Conservation (phyloP, 345 rosid species). For the Aquilaria sinensis region DNA sequence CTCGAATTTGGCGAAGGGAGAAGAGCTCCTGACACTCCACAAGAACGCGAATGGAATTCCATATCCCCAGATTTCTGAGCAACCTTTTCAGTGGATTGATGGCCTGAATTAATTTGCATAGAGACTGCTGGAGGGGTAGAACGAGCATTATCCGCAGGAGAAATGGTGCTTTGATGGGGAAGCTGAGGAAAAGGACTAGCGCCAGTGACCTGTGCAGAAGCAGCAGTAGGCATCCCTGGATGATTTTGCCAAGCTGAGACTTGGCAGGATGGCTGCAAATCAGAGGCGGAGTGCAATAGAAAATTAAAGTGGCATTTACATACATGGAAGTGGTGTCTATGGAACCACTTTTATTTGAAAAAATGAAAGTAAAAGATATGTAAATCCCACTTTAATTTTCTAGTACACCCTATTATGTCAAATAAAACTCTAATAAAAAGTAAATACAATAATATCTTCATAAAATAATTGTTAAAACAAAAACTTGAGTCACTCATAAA, state of each 20-base stretch:
- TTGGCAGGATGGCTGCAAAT: constrained; percentile 6
- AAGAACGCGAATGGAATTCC: constrained; percentile 44
- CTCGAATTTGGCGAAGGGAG: constrained; percentile 38
- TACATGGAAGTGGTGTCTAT: too few species aligned
- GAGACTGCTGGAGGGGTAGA: constrained; percentile 28
- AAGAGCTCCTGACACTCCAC: constrained; percentile 43
- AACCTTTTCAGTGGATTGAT: constrained; percentile 32
- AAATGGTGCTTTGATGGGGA: constrained; percentile 23
- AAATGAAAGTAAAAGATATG: too few species aligned
- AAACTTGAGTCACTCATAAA: too few species aligned
- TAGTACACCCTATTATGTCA: too few species aligned
- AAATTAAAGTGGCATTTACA: too few species aligned
- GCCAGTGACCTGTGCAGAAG: constrained; percentile 34
- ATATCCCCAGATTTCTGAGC: constrained; percentile 37
- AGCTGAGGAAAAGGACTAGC: constrained; percentile 28
- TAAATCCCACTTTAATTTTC: too few species aligned
- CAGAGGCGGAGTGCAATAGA: too few species aligned
- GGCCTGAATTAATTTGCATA: constrained; percentile 29
- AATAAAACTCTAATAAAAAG: too few species aligned
- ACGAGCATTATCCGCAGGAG: constrained; percentile 28
- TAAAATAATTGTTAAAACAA: too few species aligned
- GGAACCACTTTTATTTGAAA: too few species aligned
- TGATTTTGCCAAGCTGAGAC: constrained; percentile 40
- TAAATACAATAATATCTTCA: too few species aligned
- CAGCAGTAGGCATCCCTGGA: constrained; percentile 36